These are phyloP conservation scores for Kodamaea fukazawae DNA, from an alignment of 805 yeast species.

Conservation along the genomic window DNA sequence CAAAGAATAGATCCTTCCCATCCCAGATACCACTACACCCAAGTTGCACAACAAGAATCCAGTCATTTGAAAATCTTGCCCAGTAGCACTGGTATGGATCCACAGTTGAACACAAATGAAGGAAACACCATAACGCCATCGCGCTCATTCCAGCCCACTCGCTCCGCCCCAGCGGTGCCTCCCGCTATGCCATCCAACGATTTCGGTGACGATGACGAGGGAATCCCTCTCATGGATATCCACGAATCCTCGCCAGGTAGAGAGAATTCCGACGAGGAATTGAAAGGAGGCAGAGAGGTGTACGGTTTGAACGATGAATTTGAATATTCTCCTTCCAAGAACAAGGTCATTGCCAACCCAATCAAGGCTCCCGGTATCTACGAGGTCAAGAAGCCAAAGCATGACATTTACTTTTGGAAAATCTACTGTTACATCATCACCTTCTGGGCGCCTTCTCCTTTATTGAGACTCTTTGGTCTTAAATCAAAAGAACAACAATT, in stretches of 20 bases:
- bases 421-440: conserved; percentile 77
- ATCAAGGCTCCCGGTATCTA: conserved; percentile 17
- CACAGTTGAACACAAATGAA: conserved; percentile 19
- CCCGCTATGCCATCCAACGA: conserved; percentile 2
- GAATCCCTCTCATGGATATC: conserved; percentile 44
- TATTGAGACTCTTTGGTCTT: conserved; percentile 72
- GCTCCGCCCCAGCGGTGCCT: conserved; percentile 2
- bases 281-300: conserved; percentile 45
- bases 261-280: neutral
- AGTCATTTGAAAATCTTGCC: conserved; percentile 64
- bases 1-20: conserved; percentile 61
- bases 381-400: conserved; percentile 14
- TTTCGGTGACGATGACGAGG: conserved; percentile 31
- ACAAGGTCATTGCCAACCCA: conserved; percentile 23
- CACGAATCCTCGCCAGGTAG: conserved; percentile 16
- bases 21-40: conserved; percentile 76
- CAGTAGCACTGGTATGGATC: conserved; percentile 71
- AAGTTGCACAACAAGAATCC: conserved; percentile 64
- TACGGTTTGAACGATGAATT: conserved; percentile 64
- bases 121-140: conserved; percentile 11
- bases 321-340: conserved; percentile 25
- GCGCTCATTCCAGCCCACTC: conserved; percentile 8
- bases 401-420: conserved; percentile 62
- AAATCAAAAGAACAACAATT: conserved; percentile 75
- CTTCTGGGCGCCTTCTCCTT: conserved; percentile 86